Percentiles rank a stretch among this genome's conserved stretches.
phyloP scores from a whole-genome alignment of 2,329 filamentous ascomycete species.

The Metarhizium rileyi region DNA sequence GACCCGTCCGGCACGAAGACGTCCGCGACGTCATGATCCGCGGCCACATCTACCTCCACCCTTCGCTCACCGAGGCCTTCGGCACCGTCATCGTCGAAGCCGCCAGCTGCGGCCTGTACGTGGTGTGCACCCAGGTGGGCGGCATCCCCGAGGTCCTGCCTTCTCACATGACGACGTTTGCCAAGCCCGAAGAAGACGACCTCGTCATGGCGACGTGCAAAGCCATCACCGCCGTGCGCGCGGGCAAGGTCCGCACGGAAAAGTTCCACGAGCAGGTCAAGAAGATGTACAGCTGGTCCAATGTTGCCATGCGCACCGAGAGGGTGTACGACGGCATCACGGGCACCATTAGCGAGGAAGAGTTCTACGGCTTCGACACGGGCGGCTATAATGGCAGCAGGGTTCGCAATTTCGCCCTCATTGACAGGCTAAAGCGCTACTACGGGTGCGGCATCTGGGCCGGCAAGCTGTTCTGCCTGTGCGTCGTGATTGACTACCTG shows the following conservation, averaged over 20 bases:
- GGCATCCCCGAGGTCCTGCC: slow-evolving; percentile 95
- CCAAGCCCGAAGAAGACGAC: slow-evolving; percentile 93
- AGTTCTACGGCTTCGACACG: slow-evolving; percentile 78
- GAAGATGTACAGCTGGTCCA: slow-evolving; percentile 98
- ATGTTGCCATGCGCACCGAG: slow-evolving; percentile 88
- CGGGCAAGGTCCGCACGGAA: slow-evolving; percentile 81
- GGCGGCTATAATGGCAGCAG: slow-evolving; percentile 60
- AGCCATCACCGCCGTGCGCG: slow-evolving; percentile 77
- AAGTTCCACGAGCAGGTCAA: slow-evolving; percentile 94
- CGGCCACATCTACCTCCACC: slow-evolving; percentile 93
- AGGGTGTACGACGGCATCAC: slow-evolving; percentile 91
- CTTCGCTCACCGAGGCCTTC: slow-evolving; percentile 91
- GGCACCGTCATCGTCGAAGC: slow-evolving; percentile 97
- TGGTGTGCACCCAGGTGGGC: slow-evolving; percentile 92
- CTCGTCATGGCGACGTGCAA: slow-evolving; percentile 80
- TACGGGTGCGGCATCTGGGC: slow-evolving; percentile 99
- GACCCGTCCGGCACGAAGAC: slow-evolving; percentile 87
- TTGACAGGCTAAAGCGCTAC: slow-evolving; percentile 90
- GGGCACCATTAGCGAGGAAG: slow-evolving; percentile 72
- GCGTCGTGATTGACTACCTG: slow-evolving; percentile 87
- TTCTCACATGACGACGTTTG: slow-evolving; percentile 94
- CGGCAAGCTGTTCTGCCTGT: slow-evolving; percentile 92
- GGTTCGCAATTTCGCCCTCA: slow-evolving; percentile 80
- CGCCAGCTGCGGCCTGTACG: slow-evolving; percentile 88
- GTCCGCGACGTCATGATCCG: slow-evolving; percentile 96